Conservation (phyloP, 768 basidiomycete species). For the Agaricus blazei region DNA sequence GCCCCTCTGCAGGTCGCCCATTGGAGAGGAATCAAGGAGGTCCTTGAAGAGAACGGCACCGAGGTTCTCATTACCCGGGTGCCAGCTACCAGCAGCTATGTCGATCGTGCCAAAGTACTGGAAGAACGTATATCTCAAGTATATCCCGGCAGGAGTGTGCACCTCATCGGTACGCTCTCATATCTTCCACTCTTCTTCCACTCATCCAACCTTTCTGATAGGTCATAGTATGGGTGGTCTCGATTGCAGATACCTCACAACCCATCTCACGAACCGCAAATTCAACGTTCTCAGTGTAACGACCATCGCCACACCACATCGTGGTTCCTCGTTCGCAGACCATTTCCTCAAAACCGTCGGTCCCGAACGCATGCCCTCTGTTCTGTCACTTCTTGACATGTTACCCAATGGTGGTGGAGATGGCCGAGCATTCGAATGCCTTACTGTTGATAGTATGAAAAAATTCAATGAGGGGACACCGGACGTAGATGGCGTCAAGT, state of each 20-base stretch:
- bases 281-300: conserved; percentile 86
- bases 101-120: conserved; percentile 88
- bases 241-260: conserved; percentile 88
- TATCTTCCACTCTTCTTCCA: conserved; percentile 1
- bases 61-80: conserved; percentile 93
- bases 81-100: conserved; percentile 85
- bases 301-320: conserved; percentile 93
- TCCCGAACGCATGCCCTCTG: conserved; percentile 56
- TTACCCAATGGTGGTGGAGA: conserved; percentile 92
- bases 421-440: conserved; percentile 86
- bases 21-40: conserved; percentile 96
- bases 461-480: conserved; percentile 85
- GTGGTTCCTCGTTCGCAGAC: conserved; percentile 90
- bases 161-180: conserved; percentile 63
- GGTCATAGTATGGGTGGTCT: conserved; percentile 89
- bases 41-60: conserved; percentile 79
- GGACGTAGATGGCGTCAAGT: conserved; percentile 71
- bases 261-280: conserved; percentile 64
- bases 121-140: conserved; percentile 72
- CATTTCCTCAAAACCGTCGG: conserved; percentile 81
- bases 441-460: conserved; percentile 83
- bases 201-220: conserved; percentile 13
- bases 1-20: conserved; percentile 85
- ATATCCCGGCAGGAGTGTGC: conserved; percentile 81
- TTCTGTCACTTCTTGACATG: conserved; percentile 72